Base-by-base conservation (phyloP, 1,139 yeast genomes). In the Diutina sp. region DNA sequence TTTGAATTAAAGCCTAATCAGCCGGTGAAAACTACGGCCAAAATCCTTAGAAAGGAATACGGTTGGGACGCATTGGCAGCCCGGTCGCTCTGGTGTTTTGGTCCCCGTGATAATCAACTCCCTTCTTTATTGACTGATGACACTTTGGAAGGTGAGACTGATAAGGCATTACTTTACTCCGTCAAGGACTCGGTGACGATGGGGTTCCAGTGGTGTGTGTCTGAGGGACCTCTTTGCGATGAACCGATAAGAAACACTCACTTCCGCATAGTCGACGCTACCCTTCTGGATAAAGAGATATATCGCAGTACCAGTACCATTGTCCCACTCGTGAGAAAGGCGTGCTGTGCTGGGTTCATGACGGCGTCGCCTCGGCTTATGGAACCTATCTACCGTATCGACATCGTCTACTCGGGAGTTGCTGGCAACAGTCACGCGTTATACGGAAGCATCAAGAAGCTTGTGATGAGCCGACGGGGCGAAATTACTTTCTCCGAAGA, bases 211-310 rank as follows among this genome's bases (percentile, higher is more conserved):
- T 89, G 97, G 95, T 85, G 87, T 9, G 76, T 82, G 0, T 76
- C 83, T 57, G 97, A 90, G 63, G 99, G 99, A 0, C 99, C 99
- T 0, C 71, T 95, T 32, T 84, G 96, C 61, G 96, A 87, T 59
- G 97, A 90, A 65, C 86, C 89, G 0, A 77, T 95, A 2, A 73
- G 89, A 57, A 80, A 84, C 58, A 83, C 87, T 5, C 83, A 82
- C 61, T 90, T 93, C 69, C 83, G 82, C 58, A 77, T 95, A 46
- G 74, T 90, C 55, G 90, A 85, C 60, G 80, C 83, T 0, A 72
- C 73, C 0, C 65, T 86, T 2, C 76, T 85, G 8, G 72, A 74
- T 0, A 78, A 79, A 25, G 69, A 73, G 4, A 62, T 76, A 2
- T 78, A 78, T 55, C 69, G 84, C 54, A 79, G 84, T 47, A 80